A percentile compares a stretch with the other conserved stretches of the same genome.
These are phyloP conservation scores for Cryphonectria radicalis DNA, from an alignment of 2,329 filamentous ascomycete genomes.

Conservation along the genomic window DNA sequence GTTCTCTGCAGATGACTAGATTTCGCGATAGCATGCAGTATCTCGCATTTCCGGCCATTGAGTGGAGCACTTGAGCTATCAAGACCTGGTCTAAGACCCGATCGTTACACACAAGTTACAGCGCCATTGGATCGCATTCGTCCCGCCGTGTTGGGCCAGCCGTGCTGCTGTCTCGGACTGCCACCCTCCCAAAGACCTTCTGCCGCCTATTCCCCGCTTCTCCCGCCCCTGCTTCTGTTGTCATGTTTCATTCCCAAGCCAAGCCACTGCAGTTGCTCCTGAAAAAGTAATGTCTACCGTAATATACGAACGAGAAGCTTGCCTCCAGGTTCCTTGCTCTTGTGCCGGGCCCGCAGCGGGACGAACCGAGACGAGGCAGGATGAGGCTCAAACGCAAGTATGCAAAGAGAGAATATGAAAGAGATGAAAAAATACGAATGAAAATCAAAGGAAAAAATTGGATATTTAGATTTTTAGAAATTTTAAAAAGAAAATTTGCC, in stretches of 20 bases:
- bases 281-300: neutral
- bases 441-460: neutral
- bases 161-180: slow-evolving; percentile 2
- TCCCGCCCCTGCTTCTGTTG: neutral
- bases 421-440: too few species aligned
- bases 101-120: neutral
- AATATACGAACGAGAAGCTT: neutral
- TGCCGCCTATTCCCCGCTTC: neutral
- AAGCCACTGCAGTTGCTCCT: neutral
- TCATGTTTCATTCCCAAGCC: neutral
- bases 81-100: neutral
- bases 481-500: neutral
- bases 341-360: slow-evolving; percentile 10
- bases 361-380: slow-evolving; percentile 6
- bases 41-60: neutral
- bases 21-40: neutral
- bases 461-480: too few species aligned
- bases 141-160: slow-evolving; percentile 6
- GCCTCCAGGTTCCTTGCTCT: slow-evolving; percentile 1
- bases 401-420: too few species aligned
- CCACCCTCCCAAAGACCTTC: neutral
- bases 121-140: neutral
- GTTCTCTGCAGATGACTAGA: neutral
- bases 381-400: neutral
- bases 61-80: neutral